These are phyloP conservation scores for Trichophyton schoenleinii DNA, from an alignment of 2,329 filamentous ascomycete species.

Conservation along the genomic window DNA sequence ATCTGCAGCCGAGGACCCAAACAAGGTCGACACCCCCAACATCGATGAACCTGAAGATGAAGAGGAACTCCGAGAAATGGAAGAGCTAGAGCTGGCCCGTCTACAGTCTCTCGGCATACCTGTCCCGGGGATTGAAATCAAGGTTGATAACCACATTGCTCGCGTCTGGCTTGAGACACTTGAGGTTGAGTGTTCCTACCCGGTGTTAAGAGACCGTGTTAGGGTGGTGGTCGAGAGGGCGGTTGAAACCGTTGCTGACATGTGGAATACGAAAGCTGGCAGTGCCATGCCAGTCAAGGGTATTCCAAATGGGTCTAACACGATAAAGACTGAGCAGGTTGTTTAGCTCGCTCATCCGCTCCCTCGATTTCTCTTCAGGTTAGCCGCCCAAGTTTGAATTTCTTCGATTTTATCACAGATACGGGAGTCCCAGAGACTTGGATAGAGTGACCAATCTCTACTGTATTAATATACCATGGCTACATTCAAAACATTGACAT, in stretches of 20 bases:
- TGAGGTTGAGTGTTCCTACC: conserved; percentile 74
- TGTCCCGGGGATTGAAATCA: conserved; percentile 76
- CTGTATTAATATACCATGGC: no score
- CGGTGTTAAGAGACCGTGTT: conserved; percentile 69
- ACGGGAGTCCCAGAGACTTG: background rate
- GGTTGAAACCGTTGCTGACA: conserved; percentile 70
- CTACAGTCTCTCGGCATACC: conserved; percentile 77
- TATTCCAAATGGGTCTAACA: background rate
- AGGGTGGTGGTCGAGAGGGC: conserved; percentile 80
- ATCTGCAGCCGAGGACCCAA: conserved; percentile 22
- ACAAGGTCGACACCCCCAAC: conserved; percentile 13
- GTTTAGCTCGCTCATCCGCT: background rate
- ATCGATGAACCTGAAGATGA: conserved; percentile 21
- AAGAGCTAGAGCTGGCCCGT: conserved; percentile 58
- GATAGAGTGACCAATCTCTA: no score
- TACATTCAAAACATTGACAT: no score
- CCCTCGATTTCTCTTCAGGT: background rate
- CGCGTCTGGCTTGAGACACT: conserved; percentile 85
- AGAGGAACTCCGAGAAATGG: conserved; percentile 40
- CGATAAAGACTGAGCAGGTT: background rate
- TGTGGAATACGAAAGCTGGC: conserved; percentile 32
- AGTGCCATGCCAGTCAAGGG: background rate
- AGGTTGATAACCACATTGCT: conserved; percentile 75
- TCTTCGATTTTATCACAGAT: background rate
- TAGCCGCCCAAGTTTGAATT: background rate